Evolutionary conservation across 2,329 filamentous ascomycete genomes (phyloP), one percentile per base, ranked within the genome.

Genomic region (Pochonia chlamydosporia): DNA sequence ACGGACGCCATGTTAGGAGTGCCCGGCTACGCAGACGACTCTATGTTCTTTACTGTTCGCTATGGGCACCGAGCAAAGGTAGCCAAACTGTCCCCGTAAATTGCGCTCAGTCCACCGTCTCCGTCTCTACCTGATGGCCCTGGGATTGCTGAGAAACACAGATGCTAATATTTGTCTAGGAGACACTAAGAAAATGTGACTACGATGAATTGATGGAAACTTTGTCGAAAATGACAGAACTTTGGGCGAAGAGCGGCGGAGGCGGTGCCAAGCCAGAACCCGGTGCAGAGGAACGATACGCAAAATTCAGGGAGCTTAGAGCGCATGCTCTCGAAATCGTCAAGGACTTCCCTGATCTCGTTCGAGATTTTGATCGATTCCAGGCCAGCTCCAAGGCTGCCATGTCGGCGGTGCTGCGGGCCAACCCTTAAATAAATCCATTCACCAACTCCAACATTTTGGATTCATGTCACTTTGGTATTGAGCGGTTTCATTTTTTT

Each of bases 1-100:
- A 53, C 52, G 47, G 50, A 58, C 8, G 55, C 57, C 31, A 56
- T 62, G 56, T 54, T 61, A 9, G 48, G 43, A 18, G 40, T 62
- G 1, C 56, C 60, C 2, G 59, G 56, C 16, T 63, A 63, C 31
- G 58, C 57, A 9, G 56, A 63, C 44, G 60, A 64, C 48, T 58
- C 57, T 21, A 54, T 64, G 51, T 52, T 64, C 42, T 62, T 59
- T 33, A 50, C 62, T 5, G 44, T 59, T 13, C 58, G 61, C 28
- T 63, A 62, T 37, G 47, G 55, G 2, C 31, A 41, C 21, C 43
- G 47, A 23, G 58, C 48, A 43, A 56, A 61, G 56, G 61, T 63
- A 43, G 35, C 16, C 14, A 36, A 9, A 14, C 7, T 36, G 33
- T 16, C 3, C 14, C 31, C 4, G n/a, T 3, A 20, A n/a, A n/a